Base-by-base conservation (phyloP, 306 rosid species). In the Boehmeria nivea region DNA sequence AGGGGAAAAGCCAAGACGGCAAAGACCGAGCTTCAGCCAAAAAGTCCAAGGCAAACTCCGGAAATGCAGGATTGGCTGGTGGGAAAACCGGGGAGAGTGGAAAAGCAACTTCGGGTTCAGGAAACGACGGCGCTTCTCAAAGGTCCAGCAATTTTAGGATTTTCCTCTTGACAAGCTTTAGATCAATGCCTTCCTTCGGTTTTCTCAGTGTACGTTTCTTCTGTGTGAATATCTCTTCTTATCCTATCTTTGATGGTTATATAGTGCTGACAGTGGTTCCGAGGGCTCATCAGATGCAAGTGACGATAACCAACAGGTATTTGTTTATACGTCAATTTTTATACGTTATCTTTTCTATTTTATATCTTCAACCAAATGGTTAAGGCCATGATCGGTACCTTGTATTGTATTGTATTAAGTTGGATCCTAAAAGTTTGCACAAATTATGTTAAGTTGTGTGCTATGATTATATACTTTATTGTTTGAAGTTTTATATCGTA, bases 241-340 rank as follows among this genome's bases (percentile, higher is more conserved):
- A 34, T 47, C 19, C n/a, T 17, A 7, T 33, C 47, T 27, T 43
- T 57, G 14, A 6, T 26, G 58, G 53, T 40, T 27, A 49, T n/a
- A 43, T 69, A 91, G 99, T 72, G 93, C 43, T 36, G 99, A 87
- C 56, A 91, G 99, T 68, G 95, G 86, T 59, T 78, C 83, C 0
- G 99, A 91, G 75, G 96, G 81, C 52, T 84, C 94, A 55, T 91
- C 99, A 26, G 87, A 87, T 59, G 89, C 68, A 22, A 85, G 94
- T 17, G 99, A 91, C 27, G 99, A 91, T 33, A 78, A 84, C 76
- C 91, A 78, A 42, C 96, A 81, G 94, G 99, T 87, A 71, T 23
- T 65, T 36, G 22, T 12, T 22, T 52, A 11, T 37, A 46, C 23
- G 14, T 57, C 49, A 60, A 19, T 46, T n/a, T 12, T 27, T 51